Base-by-base conservation (phyloP, 2,329 filamentous ascomycete genomes). In the Xenosphaeropsis pyriputrescens region DNA sequence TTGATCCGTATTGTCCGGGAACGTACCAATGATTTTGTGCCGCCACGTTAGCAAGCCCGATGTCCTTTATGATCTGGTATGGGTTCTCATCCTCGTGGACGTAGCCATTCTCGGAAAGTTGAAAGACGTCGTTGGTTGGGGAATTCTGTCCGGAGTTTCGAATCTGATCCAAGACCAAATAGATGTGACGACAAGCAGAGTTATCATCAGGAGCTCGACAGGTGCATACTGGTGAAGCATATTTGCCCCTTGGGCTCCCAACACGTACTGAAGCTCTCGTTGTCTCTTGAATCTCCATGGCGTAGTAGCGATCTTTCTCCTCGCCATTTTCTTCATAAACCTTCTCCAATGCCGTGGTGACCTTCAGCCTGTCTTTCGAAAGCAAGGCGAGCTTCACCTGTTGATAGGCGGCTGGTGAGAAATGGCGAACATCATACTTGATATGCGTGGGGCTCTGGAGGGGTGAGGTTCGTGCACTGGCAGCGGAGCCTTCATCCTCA, bases 141-240 rank as follows among this genome's bases (percentile, higher is more conserved):
- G 16, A 6, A 9, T 2, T 13, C 13, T 15, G 22, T 12, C 18
- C 32, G 22, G 38, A 36, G 2, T 14, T 6, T 14, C 33, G 14
- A 8, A 39, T 39, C 16, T 39, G 38, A 26, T 39, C 38, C 12
- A 39, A 18, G 32, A 39, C 18, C 38, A 33, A 39, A 33, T 32
- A 39, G 26, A 39, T 16, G 33, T 39, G 38, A 1, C 38, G 38
- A 26, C 38, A 39, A 8, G 33, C 22, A 3, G 18, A 14, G 2
- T 17, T 16, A 22, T 36, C 26, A 13, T 11, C 18, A 16, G 19
- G 17, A 14, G 22, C 18, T 11, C 16, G 14, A 26, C 38, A 39
- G 14, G 22, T 30, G 33, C 38, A 39, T n/a, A 9, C 18, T 2
- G 29, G 32, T 14, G 6, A 14, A 18, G 18, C 18, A 29, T 29